These are phyloP conservation scores for Volvox reticuliferus DNA, from an alignment of 139 green algal species.

Conservation along the genomic window DNA sequence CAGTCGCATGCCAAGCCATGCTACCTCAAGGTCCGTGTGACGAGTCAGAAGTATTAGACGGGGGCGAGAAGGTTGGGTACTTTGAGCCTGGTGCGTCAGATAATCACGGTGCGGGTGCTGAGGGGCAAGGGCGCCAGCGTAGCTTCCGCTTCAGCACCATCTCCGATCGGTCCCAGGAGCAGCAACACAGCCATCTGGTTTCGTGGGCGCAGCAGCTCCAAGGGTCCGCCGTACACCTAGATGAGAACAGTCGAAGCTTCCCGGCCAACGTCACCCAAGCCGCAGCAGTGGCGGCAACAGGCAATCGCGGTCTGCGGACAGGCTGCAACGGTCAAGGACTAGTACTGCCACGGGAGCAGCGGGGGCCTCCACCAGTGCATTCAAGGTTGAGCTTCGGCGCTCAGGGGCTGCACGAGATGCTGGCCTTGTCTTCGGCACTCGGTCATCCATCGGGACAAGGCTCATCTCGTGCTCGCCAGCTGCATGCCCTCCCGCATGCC, in stretches of 20 bases:
- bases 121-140: neutral
- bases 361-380: neutral
- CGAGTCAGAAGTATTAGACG: neutral
- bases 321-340: neutral
- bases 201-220: neutral
- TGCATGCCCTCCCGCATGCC: too few relatives aligned
- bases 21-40: too few relatives aligned
- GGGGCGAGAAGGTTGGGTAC: neutral
- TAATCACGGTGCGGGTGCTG: too few relatives aligned
- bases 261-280: neutral
- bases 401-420: neutral
- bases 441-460: too few relatives aligned
- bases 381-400: neutral
- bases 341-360: neutral
- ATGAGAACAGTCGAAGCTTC: conserved; percentile 24
- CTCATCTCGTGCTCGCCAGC: too few relatives aligned
- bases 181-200: neutral
- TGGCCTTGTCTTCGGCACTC: neutral
- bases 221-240: neutral
- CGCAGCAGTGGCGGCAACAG: neutral
- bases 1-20: too few relatives aligned
- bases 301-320: neutral
- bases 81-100: neutral
- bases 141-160: neutral
- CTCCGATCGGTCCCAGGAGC: neutral